Conservation (phyloP, 495 filamentous ascomycete species). For the Daldinia childiae region DNA sequence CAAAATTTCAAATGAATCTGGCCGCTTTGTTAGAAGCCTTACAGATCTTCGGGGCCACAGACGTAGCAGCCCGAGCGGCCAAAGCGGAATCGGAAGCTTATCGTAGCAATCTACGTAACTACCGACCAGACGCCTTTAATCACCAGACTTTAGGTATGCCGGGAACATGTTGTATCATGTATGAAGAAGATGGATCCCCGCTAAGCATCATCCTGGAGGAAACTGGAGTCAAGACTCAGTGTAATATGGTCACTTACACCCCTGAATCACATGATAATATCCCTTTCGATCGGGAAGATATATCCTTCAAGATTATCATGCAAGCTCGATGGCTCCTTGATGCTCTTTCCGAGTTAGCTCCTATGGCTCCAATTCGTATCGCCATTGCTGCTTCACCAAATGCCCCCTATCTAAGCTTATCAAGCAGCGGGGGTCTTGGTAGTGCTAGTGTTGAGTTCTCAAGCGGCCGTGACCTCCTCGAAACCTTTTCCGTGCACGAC, state of each 20-base stretch:
- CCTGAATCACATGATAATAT: constrained; percentile 75
- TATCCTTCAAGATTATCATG: constrained; percentile 95
- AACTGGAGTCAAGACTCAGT: constrained; percentile 85
- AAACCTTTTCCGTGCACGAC: constrained; percentile 74
- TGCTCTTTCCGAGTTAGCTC: constrained; percentile 82
- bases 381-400: constrained; percentile 70
- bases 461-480: constrained; percentile 74
- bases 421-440: constrained; percentile 78
- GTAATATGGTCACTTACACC: constrained; percentile 91
- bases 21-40: constrained; percentile 90
- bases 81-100: constrained; percentile 63
- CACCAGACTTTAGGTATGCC: constrained; percentile 78
- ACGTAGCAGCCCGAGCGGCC: constrained; percentile 64
- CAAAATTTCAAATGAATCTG: constrained; percentile 82
- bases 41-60: constrained; percentile 88
- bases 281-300: constrained; percentile 78
- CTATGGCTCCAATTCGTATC: constrained; percentile 68
- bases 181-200: constrained; percentile 74
- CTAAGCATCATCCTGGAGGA: constrained; percentile 85
- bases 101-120: constrained; percentile 62
- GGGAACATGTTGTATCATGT: constrained; percentile 83
- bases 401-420: constrained; percentile 78
- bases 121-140: constrained; percentile 74
- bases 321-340: constrained; percentile 83
- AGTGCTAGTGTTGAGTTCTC: constrained; percentile 86